Percentiles rank a stretch among this genome's conserved stretches.
phyloP scores from a whole-genome alignment of 352 stramenopile genomes.

The Phytophthora syringae region DNA sequence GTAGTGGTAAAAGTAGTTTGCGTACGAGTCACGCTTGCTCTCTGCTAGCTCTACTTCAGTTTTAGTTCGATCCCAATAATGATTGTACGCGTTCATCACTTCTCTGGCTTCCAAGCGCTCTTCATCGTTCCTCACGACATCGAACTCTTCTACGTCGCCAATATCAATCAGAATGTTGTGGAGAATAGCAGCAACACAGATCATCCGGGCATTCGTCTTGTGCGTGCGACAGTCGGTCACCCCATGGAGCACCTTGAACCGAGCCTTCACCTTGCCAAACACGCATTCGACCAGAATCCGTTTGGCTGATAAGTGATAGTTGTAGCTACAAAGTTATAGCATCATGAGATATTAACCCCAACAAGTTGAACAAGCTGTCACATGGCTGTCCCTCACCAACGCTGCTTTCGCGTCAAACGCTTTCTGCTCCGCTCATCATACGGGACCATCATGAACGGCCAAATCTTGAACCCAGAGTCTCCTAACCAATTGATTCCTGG shows the following conservation, averaged over 20 bases:
- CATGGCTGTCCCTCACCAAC: too few species aligned
- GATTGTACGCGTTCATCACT: too few species aligned
- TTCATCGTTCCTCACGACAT: too few species aligned
- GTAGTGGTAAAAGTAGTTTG: too few species aligned
- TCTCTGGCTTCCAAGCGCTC: too few species aligned
- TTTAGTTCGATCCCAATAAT: too few species aligned
- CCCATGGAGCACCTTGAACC: neutral
- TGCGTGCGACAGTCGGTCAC: neutral
- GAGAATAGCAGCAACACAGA: neutral
- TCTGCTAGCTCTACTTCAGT: too few species aligned
- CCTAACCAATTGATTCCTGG: conserved; percentile 16
- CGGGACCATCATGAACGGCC: conserved; percentile 15
- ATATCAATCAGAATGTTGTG: too few species aligned
- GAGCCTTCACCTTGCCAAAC: conserved; percentile 1
- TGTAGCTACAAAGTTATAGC: conserved; percentile 5
- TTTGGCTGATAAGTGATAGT: neutral
- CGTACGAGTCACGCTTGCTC: too few species aligned
- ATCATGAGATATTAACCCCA: neutral
- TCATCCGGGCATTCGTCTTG: neutral
- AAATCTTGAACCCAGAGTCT: conserved; percentile 15
- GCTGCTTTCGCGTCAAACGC: neutral
- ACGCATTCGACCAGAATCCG: conserved; percentile 10
- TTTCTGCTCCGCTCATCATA: conserved; percentile 3
- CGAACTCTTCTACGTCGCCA: too few species aligned
- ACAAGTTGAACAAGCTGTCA: too few species aligned